Conservation (phyloP, 75 land plant species). For the Gnetum montanum region DNA sequence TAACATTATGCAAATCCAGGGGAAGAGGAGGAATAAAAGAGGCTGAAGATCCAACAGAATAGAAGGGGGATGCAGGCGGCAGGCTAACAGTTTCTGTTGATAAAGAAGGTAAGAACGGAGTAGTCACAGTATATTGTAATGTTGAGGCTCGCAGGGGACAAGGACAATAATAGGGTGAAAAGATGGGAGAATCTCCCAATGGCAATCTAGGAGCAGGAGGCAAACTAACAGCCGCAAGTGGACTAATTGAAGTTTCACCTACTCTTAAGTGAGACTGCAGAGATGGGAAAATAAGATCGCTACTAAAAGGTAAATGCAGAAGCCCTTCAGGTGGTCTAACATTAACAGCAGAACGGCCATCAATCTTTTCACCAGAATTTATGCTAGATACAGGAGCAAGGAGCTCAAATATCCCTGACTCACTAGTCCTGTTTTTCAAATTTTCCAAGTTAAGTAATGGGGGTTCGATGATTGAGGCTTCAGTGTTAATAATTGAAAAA, state of each 20-base stretch:
- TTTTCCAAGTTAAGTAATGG: background rate
- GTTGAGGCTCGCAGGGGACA: slow-evolving; percentile 52
- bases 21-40: slow-evolving; percentile 13
- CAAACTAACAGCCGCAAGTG: slow-evolving; percentile 1
- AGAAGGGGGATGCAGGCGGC: slow-evolving; percentile 36
- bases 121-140: slow-evolving; percentile 27
- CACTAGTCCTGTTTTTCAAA: background rate
- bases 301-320: slow-evolving; percentile 2
- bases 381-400: background rate
- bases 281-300: background rate
- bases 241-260: slow-evolving; percentile 4
- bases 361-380: background rate
- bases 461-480: background rate
- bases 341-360: slow-evolving; percentile 1
- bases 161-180: slow-evolving; percentile 74
- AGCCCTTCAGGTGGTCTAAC: background rate
- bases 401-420: background rate
- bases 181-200: slow-evolving; percentile 15
- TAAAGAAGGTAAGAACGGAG: slow-evolving; percentile 27
- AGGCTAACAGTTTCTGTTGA: slow-evolving; percentile 18
- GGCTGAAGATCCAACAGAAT: slow-evolving; percentile 23
- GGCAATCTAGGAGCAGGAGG: slow-evolving; percentile 8
- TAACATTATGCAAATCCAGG: slow-evolving; percentile 10
- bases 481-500: background rate
- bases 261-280: slow-evolving; percentile 1